Evolutionary conservation across 1,284 basidiomycete species (phyloP), one percentile per base, ranked within the genome.

Genomic region (Pyrrhoderma noxium): DNA sequence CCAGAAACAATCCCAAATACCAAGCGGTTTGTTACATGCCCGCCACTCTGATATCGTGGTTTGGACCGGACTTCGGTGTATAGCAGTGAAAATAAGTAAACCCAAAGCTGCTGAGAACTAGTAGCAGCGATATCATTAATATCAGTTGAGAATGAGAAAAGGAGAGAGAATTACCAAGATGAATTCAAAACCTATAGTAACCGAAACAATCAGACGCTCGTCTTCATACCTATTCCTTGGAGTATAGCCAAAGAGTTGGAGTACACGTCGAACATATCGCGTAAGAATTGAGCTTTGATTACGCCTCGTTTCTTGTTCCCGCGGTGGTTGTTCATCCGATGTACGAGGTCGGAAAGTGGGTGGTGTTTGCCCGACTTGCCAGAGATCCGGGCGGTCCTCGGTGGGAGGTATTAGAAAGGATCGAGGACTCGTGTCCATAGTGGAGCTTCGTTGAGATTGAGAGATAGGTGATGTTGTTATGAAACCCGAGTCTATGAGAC

Each of bases 1-100:
- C 84, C 87, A 89, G 3, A 89, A 66, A 45, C 74, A 73, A 52
- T 80, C 75, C 87, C 86, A 89, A 2, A 72, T 67, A 0, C 86
- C 86, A 9, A 89, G 64, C 3, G 85, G 85, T 18, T 77, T 72
- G 49, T 72, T 71, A 57, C 85, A 89, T 0, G 82, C 82, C 18
- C 64, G 61, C 74, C 85, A 85, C 66, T 89, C 85, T 48, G 71
- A 75, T 41, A 70, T 50, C 1, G 58, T 60, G 1, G 67, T 65
- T 46, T 69, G 54, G 0, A 66, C 71, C 8, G 76, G 77, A 59
- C 80, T 85, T 56, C 70, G 67, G 35, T 70, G 68, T 36, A 68
- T 63, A 1, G 76, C 71, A 8, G 78, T 73, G 37, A 78, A 67
- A 13, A 69, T 70, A 19, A 85, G 65, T 38, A 89, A 57, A 0